A percentile compares a stretch with the other conserved stretches of the same genome.
Conservation (phyloP, 176 grass and related monocot genomes). For the Dendrocalamus sinicus region DNA sequence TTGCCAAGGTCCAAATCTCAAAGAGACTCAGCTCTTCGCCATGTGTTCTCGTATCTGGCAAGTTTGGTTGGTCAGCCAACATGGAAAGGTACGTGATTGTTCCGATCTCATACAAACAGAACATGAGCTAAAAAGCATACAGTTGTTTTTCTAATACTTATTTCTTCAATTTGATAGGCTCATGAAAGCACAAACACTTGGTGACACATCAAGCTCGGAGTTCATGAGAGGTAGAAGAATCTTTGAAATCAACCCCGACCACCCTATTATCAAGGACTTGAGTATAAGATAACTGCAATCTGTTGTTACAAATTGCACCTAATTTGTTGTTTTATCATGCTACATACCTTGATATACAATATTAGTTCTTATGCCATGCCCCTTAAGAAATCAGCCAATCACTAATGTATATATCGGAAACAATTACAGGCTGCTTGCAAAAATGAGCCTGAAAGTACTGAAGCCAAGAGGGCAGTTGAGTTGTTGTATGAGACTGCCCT, state of each 20-base stretch:
- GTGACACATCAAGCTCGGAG: slow-evolving; percentile 89
- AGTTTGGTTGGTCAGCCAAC: slow-evolving; percentile 98
- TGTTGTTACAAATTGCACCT: background rate
- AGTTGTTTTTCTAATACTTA: slow-evolving; percentile 19
- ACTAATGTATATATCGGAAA: background rate
- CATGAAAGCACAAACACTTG: slow-evolving; percentile 98
- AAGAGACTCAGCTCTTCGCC: slow-evolving; percentile 91
- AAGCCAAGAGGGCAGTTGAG: slow-evolving; percentile 88
- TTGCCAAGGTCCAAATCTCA: slow-evolving; percentile 91
- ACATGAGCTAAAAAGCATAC: background rate
- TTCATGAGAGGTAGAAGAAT: slow-evolving; percentile 97
- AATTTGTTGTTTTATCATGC: background rate
- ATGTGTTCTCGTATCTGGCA: slow-evolving; percentile 95
- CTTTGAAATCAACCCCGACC: slow-evolving; percentile 86
- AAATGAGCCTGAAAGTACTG: slow-evolving; percentile 77
- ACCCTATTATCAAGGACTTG: slow-evolving; percentile 89
- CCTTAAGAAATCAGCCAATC: background rate
- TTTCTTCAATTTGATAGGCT: slow-evolving; percentile 52
- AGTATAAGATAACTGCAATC: slow-evolving; percentile 26
- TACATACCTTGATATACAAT: background rate
- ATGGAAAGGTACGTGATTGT: slow-evolving; percentile 75
- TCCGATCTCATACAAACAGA: background rate
- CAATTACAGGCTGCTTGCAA: slow-evolving; percentile 77
- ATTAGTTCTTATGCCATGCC: background rate
- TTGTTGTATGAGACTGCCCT: slow-evolving; percentile 88